phyloP scores from a whole-genome alignment of 768 basidiomycete genomes.

The Panaeolus cyanescens region DNA sequence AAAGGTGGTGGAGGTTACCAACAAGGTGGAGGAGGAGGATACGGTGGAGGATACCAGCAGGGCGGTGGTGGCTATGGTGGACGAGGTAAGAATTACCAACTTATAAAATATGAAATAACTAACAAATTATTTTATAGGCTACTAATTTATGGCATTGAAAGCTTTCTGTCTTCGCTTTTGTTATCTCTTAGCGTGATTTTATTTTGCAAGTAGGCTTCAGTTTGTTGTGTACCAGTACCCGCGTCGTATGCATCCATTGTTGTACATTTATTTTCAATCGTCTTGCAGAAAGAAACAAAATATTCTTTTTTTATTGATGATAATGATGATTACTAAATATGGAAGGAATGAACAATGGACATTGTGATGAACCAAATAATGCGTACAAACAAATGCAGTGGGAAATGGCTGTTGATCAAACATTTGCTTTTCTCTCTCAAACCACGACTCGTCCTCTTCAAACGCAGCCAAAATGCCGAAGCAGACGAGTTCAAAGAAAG shows the following conservation, averaged over 20 bases:
- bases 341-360: constrained; percentile 1
- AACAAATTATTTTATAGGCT: constrained; percentile 12
- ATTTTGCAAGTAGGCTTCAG: not conserved
- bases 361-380: not conserved
- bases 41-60: constrained; percentile 16
- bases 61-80: constrained; percentile 23
- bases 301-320: too few relatives aligned
- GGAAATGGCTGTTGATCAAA: not conserved
- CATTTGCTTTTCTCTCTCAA: not conserved
- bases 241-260: constrained; percentile 4
- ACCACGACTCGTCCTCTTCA: not conserved
- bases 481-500: not conserved
- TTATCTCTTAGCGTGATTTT: not conserved
- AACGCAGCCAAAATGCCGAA: not conserved
- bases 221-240: not conserved
- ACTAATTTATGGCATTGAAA: constrained; percentile 1
- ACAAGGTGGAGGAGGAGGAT: constrained; percentile 20
- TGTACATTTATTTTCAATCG: not conserved
- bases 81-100: not conserved
- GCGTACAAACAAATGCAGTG: not conserved
- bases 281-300: not conserved
- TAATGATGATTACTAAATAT: too few relatives aligned
- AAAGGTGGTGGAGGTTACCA: constrained; percentile 21
- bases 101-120: not conserved
- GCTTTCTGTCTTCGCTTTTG: not conserved